phyloP scores from a whole-genome alignment of 2,329 filamentous ascomycete genomes.

The Monosporascus sp. region DNA sequence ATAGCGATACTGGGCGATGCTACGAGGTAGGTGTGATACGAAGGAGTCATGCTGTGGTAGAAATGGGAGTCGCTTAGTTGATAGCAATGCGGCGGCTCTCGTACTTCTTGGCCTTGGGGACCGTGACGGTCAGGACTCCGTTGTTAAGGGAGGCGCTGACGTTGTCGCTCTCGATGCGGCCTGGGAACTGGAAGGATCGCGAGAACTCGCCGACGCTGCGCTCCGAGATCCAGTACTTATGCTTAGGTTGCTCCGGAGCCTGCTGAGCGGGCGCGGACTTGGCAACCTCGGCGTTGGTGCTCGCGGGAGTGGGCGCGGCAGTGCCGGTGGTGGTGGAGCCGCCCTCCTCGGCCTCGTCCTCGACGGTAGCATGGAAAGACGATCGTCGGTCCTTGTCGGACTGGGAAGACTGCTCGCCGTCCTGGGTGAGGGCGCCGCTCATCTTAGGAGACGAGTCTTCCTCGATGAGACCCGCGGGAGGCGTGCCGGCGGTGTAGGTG shows the following conservation, averaged over 20 bases:
- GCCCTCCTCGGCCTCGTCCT: slow-evolving; percentile 47
- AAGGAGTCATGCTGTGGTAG: too few species aligned
- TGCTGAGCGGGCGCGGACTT: slow-evolving; percentile 21
- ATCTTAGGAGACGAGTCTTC: neutral
- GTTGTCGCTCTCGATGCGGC: slow-evolving; percentile 54
- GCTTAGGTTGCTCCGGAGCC: slow-evolving; percentile 17
- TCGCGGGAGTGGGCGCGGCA: neutral
- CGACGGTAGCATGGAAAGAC: slow-evolving; percentile 55
- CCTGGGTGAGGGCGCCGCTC: slow-evolving; percentile 35
- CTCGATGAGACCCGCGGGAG: neutral
- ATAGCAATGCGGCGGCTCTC: slow-evolving; percentile 52
- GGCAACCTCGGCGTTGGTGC: slow-evolving; percentile 9
- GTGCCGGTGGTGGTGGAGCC: slow-evolving; percentile 17
- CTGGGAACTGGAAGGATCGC: slow-evolving; percentile 63
- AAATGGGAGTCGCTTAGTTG: slow-evolving; percentile 30
- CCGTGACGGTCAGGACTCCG: slow-evolving; percentile 57
- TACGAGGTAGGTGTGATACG: too few species aligned
- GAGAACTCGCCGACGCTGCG: slow-evolving; percentile 63
- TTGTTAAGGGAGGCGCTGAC: slow-evolving; percentile 61
- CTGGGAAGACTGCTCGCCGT: slow-evolving; percentile 8
- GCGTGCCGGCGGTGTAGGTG: slow-evolving; percentile 49
- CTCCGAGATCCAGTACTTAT: slow-evolving; percentile 68
- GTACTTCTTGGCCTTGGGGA: slow-evolving; percentile 62
- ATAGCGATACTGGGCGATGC: too few species aligned
- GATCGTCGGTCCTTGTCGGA: neutral